A percentile compares a stretch with the other conserved stretches of the same genome.
phyloP scores from a whole-genome alignment of 2,329 filamentous ascomycete species.

The Lachnellula subtilissima region DNA sequence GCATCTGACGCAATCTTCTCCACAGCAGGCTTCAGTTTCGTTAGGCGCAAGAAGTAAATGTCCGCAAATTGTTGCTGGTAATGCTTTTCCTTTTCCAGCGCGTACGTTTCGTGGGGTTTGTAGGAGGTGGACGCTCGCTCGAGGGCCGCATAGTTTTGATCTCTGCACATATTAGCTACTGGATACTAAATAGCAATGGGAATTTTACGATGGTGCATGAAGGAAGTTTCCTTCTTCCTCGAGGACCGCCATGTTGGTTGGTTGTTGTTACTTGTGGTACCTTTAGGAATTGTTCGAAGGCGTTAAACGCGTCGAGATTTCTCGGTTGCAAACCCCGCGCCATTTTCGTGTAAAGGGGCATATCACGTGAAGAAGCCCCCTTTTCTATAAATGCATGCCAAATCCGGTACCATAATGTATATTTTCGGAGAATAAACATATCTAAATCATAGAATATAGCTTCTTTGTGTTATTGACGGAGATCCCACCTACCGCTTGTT shows the following conservation, averaged over 20 bases:
- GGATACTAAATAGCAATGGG: conserved; percentile 1
- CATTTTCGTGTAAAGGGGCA: background rate
- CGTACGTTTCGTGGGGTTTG: conserved; percentile 70
- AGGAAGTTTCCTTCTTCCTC: conserved; percentile 37
- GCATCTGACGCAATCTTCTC: conserved; percentile 67
- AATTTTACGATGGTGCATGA: conserved; percentile 43
- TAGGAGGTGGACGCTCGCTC: conserved; percentile 59
- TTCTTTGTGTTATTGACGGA: background rate
- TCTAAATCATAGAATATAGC: background rate
- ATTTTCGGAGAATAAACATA: background rate
- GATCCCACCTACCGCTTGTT: background rate
- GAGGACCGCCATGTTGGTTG: conserved; percentile 21
- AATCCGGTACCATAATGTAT: background rate
- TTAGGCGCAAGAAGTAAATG: conserved; percentile 91
- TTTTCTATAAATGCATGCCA: background rate
- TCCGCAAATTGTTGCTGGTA: conserved; percentile 96
- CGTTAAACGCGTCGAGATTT: background rate
- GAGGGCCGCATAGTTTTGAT: conserved; percentile 30
- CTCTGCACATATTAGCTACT: conserved; percentile 11
- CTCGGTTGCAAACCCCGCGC: background rate
- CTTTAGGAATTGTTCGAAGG: background rate
- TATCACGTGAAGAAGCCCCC: background rate
- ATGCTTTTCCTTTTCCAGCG: conserved; percentile 63
- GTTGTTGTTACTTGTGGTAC: background rate
- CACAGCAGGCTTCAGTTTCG: conserved; percentile 79